Evolutionary conservation across 345 rosid genomes (phyloP).

Genomic region (Salix suchowensis): DNA sequence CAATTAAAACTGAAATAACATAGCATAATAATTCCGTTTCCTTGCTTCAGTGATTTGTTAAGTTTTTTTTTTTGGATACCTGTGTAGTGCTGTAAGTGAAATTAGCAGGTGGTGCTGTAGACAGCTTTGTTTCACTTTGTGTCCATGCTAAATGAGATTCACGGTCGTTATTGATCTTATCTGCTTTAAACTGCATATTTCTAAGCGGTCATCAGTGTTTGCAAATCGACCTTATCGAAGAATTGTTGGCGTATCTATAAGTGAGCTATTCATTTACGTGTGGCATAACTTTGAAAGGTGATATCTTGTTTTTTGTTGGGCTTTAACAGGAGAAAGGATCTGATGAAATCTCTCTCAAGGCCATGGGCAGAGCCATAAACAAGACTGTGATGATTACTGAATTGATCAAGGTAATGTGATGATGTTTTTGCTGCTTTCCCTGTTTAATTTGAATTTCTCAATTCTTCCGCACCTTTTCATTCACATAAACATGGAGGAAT

Average conservation of each 20-base stretch:
- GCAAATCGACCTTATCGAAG: neutral
- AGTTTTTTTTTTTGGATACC: neutral
- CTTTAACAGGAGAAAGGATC: conserved; percentile 54
- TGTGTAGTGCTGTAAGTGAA: neutral
- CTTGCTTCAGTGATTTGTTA: neutral
- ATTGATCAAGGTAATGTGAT: conserved; percentile 47
- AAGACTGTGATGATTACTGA: conserved; percentile 71
- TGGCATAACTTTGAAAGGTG: neutral
- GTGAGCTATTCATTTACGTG: neutral
- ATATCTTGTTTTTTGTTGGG: neutral
- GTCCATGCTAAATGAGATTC: neutral
- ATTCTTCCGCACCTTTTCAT: neutral
- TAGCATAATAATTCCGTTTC: neutral
- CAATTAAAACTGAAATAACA: neutral
- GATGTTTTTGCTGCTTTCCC: neutral
- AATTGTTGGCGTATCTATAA: neutral
- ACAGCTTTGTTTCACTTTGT: neutral
- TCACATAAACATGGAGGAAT: neutral
- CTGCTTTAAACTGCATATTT: neutral
- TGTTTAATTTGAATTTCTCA: neutral
- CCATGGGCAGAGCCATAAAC: conserved; percentile 81
- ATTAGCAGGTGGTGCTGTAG: neutral
- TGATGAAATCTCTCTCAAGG: conserved; percentile 56
- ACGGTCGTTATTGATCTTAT: neutral
- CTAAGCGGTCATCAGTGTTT: neutral